Base-by-base conservation (phyloP, 23 red algal species). In the Agarophyton chilense region DNA sequence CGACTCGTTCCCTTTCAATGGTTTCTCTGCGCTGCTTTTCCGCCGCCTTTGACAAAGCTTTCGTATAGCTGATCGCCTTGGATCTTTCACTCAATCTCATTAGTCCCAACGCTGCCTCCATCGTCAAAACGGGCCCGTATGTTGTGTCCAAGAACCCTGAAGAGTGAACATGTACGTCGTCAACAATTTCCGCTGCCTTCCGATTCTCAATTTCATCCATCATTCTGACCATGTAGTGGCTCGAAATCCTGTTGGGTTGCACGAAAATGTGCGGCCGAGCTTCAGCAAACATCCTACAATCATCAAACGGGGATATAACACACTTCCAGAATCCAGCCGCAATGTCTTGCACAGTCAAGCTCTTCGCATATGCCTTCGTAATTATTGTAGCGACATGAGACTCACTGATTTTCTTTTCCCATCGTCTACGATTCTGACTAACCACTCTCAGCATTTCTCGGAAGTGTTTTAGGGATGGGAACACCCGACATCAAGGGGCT, bases 401-500 rank as follows among this genome's bases (percentile, higher is more conserved):
- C 56, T 62, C 56, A 31, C n/a, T n/a, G n/a, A 62, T 62, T 8
- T 8, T 8, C 19, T 62, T n/a, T 8, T n/a, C 8, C 26, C 5
- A 22, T 31, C 56, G 9, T 8, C 56, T 6, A 28, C 56, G 56
- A 62, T 8, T 28, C 6, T 19, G 56, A 31, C n/a, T 13, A 8
- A 66, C 54, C 12, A 21, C 24, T 6, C n/a, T 31, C 13, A 84
- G 38, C 17, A 62, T 39, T 10, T 21, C 19, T 22, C 50, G 38
- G 17, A 33, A 39, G 25, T 45, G 42, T 47, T 84, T 67, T 4
- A 67, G 12, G 14, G 80, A 19, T 5, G 46, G 34, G 68, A 89
- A 77, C 11, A 77, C 40, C 14, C 70, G 26, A 76, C 38, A 45
- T 89, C 84, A 22, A 89, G 39, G 8, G 84, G 84, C 70, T 89